Evolutionary conservation across 345 rosid genomes (phyloP), one percentile per base, ranked within the genome.

Genomic region (Chamaenerion angustifolium): DNA sequence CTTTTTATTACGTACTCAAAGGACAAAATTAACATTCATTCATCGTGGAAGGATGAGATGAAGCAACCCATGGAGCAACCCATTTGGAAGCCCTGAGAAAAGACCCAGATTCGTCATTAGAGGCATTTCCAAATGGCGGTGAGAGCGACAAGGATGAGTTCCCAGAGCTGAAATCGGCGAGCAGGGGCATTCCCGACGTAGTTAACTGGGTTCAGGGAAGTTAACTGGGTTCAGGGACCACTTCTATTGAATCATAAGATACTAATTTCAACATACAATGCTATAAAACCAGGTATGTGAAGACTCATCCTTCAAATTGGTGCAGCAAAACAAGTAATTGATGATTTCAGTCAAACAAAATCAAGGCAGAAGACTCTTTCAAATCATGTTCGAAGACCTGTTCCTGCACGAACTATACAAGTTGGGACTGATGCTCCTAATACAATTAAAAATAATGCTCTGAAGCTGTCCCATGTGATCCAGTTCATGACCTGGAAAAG

Each of bases 361-460:
- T 63, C 58, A 15, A 76, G 94, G 74, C 89, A 75, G 72, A 82
- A 72, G 68, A 92, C 90, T 48, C 85, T 94, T 59, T 86, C 74
- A 25, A 71, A 62, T 64, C 46, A 69, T 51, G 61, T 64, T 51
- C 76, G 74, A 67, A 77, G 82, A 64, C 56, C 76, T 56, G 59
- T 82, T 71, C 56, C 73, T 15, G 71, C 62, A 46, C 69, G 69
- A 54, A 56, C 63, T 12, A 92, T 72, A 64, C 82, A 71, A 64
- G 47, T 51, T 16, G 87, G 74, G 54, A 67, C 35, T 61, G 85
- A 76, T 62, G 46, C 51, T 67, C 71, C 80, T 57, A 65, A 75
- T 65, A 56, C 51, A 14, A 59, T 42, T 53, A 48, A 57, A 43
- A 68, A 64, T 51, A 57, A 23, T 23, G 2, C 48, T 37, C 17